These are phyloP conservation scores for Botryotinia globosa DNA, from an alignment of 2,329 filamentous ascomycete species.

Conservation along the genomic window DNA sequence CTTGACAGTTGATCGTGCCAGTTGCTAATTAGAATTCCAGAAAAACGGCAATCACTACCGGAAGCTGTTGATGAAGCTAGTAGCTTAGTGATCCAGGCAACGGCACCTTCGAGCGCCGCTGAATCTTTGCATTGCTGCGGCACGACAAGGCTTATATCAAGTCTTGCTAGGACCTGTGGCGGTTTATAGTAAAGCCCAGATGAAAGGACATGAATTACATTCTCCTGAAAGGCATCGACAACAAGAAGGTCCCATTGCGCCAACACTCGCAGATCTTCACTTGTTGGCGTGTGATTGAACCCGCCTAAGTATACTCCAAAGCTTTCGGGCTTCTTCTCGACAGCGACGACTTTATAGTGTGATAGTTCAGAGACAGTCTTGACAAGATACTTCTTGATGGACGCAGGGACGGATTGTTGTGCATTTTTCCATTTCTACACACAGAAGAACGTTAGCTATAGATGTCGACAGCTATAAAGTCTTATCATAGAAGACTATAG, in stretches of 20 bases:
- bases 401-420: constrained; percentile 17
- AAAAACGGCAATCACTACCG: constrained; percentile 25
- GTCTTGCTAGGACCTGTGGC: constrained; percentile 28
- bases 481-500: background rate
- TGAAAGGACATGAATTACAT: constrained; percentile 40
- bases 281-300: constrained; percentile 39
- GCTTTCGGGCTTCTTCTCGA: constrained; percentile 26
- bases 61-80: constrained; percentile 24
- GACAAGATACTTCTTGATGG: constrained; percentile 26
- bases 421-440: constrained; percentile 24
- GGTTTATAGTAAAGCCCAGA: constrained; percentile 22
- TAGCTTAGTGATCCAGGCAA: constrained; percentile 18
- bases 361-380: constrained; percentile 22
- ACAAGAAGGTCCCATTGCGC: constrained; percentile 45
- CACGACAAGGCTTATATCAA: constrained; percentile 27
- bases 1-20: constrained; percentile 24
- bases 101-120: background rate
- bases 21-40: constrained; percentile 29
- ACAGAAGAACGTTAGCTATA: background rate
- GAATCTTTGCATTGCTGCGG: constrained; percentile 16
- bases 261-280: constrained; percentile 40
- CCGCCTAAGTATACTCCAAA: constrained; percentile 44
- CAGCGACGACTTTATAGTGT: constrained; percentile 25
- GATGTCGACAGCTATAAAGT: background rate
- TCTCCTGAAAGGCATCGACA: constrained; percentile 43